Base-by-base conservation (phyloP, 352 stramenopile genomes). In the Globisporangium nodosum region DNA sequence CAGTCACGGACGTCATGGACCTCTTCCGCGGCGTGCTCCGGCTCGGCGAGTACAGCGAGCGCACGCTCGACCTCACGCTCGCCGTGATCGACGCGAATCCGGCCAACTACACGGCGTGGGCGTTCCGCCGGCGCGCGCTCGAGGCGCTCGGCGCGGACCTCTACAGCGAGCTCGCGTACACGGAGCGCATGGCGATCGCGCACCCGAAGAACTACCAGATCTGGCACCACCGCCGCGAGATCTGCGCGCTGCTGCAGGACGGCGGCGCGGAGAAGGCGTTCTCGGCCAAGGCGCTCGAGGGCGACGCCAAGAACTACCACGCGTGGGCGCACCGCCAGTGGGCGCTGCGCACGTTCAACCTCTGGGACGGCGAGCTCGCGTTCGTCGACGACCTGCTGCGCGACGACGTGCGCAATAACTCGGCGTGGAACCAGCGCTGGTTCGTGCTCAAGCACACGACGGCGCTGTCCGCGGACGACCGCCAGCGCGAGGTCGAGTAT, bases 151-250 rank as follows among this genome's bases (percentile, higher is more conserved):
- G 63, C 56, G 60, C 78, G 15, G 70, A 92, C 53, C 69, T 94
- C 15, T 72, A 69, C 43, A 68, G 76, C 35, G 79, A 92, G 63
- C 76, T 96, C 49, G 70, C 69, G 27, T 93, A 83, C 68, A 83
- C 70, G 56, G 85, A 92, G 61, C 73, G 84, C 43, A 86, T 98
- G 68, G 94, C 94, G 35, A 84, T 97, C 30, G 70, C 80, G 27
- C 95, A 98, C 79, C 96, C 97, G 4, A 99, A 99, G 78, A 99
- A 99, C 79, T 99, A 99, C 81, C 97, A 99, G 74, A 96, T 99
- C 67, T 99, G 97, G 97, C 97, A 99, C 78, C 96, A 99, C 73
- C 94, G 97, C 21, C 83, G 96, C 48, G 94, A 96, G 60, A 81
- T 99, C 33, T 90, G 97, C 60, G 76, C 92, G 50, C 72, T 85